Evolutionary conservation across 495 filamentous ascomycete species (phyloP).

Genomic region (Trichoderma reesei): DNA sequence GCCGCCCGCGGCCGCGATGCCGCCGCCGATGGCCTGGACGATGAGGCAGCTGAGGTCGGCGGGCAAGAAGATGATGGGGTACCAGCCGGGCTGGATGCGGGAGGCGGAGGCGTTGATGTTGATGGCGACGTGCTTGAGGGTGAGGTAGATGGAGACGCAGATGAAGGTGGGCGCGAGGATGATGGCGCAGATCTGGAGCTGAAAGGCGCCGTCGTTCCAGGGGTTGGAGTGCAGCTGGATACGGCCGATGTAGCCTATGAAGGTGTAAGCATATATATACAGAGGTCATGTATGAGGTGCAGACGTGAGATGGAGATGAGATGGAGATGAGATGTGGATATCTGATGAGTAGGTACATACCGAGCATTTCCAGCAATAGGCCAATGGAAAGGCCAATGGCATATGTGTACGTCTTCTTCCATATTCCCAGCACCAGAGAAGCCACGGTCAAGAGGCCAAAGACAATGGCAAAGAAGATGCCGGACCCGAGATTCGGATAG

Average conservation of each 20-base stretch:
- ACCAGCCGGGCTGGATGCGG: conserved; percentile 44
- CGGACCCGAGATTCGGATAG: conserved; percentile 52
- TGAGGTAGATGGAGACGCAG: conserved; percentile 57
- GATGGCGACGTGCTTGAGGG: conserved; percentile 54
- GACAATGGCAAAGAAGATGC: conserved; percentile 48
- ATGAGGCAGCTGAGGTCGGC: conserved; percentile 55
- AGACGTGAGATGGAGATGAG: neutral
- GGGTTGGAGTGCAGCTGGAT: conserved; percentile 51
- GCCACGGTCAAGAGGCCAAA: conserved; percentile 41
- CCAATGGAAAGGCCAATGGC: conserved; percentile 42
- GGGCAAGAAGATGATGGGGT: conserved; percentile 56
- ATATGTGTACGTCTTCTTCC: conserved; percentile 54
- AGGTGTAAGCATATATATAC: neutral
- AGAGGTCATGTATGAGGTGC: neutral
- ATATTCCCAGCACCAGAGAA: conserved; percentile 42
- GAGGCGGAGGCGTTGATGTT: conserved; percentile 45
- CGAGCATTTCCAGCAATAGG: conserved; percentile 29
- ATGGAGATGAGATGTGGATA: neutral
- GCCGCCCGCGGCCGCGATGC: conserved; percentile 44
- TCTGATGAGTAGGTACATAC: conserved; percentile 13
- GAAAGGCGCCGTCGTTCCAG: conserved; percentile 48
- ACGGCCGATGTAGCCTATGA: conserved; percentile 50
- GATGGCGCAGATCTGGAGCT: conserved; percentile 59
- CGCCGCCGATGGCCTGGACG: conserved; percentile 56
- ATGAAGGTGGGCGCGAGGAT: conserved; percentile 57